phyloP scores from a whole-genome alignment of 305 asterid species.

The Rubia peregrina region DNA sequence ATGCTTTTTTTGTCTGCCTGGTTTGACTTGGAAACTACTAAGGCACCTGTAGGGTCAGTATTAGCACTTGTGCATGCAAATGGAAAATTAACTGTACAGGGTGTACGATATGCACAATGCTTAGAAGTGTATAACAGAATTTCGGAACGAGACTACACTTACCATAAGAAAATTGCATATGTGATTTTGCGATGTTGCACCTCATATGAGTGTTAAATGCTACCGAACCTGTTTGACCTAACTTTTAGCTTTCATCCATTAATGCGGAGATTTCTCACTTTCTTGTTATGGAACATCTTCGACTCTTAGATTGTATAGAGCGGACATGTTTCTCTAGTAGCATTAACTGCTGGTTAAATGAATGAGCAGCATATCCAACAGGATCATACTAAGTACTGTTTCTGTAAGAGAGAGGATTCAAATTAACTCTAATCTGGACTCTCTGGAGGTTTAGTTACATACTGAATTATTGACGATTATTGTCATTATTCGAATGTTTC shows the following conservation, averaged over 20 bases:
- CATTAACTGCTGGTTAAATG: neutral
- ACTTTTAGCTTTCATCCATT: neutral
- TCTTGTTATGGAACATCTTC: neutral
- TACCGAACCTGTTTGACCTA: neutral
- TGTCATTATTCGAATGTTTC: constrained; percentile 12
- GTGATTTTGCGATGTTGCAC: neutral
- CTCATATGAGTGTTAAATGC: neutral
- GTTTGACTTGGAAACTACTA: neutral
- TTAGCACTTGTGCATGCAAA: neutral
- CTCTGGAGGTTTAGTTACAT: neutral
- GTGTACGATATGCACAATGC: neutral
- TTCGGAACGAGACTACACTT: neutral
- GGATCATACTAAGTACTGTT: neutral
- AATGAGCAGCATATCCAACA: neutral
- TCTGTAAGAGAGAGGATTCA: neutral
- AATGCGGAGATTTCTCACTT: neutral
- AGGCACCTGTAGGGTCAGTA: neutral
- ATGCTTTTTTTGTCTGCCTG: neutral
- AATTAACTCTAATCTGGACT: neutral
- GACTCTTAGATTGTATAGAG: neutral
- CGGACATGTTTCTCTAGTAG: neutral
- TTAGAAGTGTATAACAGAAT: neutral
- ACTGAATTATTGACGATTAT: neutral
- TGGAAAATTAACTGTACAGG: neutral
- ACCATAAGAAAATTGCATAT: neutral